phyloP scores from a whole-genome alignment of 2,329 filamentous ascomycete species.

The Fusarium humuli region DNA sequence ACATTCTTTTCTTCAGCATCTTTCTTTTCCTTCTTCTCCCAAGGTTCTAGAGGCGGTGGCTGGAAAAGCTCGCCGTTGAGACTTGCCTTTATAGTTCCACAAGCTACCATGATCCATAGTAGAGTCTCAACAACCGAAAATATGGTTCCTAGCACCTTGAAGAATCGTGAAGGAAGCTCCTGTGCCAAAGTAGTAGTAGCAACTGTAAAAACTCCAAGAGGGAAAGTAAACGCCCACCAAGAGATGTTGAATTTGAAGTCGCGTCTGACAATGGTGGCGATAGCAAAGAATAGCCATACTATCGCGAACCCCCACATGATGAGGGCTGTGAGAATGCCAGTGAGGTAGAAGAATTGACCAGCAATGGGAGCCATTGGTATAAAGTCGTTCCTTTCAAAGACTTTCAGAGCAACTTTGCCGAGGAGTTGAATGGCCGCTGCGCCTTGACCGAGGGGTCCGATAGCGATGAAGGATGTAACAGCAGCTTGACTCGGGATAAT shows the following conservation, averaged over 20 bases:
- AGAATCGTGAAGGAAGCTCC: slow-evolving; percentile 50
- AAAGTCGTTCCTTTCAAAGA: slow-evolving; percentile 50
- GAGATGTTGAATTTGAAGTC: slow-evolving; percentile 53
- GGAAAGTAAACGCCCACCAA: slow-evolving; percentile 56
- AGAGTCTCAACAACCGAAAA: slow-evolving; percentile 34
- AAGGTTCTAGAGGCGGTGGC: not conserved
- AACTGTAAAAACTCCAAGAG: slow-evolving; percentile 51
- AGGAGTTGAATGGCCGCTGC: slow-evolving; percentile 63
- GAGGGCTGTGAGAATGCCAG: slow-evolving; percentile 57
- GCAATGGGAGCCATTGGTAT: slow-evolving; percentile 56
- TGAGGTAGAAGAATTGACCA: slow-evolving; percentile 66
- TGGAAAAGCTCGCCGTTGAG: slow-evolving; percentile 26
- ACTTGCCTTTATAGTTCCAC: slow-evolving; percentile 18
- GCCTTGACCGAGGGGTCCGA: slow-evolving; percentile 72
- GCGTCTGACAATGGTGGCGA: slow-evolving; percentile 45
- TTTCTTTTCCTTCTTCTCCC: slow-evolving; percentile 7
- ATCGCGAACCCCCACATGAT: slow-evolving; percentile 52
- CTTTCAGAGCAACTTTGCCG: slow-evolving; percentile 53
- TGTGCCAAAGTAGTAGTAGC: slow-evolving; percentile 48
- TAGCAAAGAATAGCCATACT: slow-evolving; percentile 51
- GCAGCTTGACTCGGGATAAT: slow-evolving; percentile 70
- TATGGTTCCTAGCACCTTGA: slow-evolving; percentile 47
- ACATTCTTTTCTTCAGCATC: not conserved
- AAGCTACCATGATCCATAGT: slow-evolving; percentile 35
- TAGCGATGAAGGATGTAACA: slow-evolving; percentile 70